Base-by-base conservation (phyloP, 2,329 filamentous ascomycete species). In the Calonectria honghensis region DNA sequence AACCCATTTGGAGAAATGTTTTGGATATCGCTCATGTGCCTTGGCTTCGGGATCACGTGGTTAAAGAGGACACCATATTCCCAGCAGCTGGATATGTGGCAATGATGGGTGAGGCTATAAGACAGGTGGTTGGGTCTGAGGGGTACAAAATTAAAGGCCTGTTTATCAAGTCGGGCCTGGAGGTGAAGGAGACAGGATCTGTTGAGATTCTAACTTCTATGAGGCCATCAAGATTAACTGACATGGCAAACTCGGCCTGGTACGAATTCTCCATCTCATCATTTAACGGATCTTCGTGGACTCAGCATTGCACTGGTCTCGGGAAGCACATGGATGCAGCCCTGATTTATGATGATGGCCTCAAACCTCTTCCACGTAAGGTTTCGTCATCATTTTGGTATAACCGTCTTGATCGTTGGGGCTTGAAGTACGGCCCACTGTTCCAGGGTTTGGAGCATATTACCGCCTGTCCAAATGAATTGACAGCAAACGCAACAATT, bases 31-130 rank as follows among this genome's bases (percentile, higher is more conserved):
- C 75, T 2, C 35, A 79, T 50, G 72, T 45, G 2, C 82, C 89
- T 18, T 89, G 89, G 68, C 81, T 87, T 1, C 80, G 86, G 24
- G 86, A 88, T 71, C 88, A 89, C 80, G 73, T 79, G 14, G 85
- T 88, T 81, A 82, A 85, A 54, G 86, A 83, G 71, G 82, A 88
- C 51, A 83, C 85, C 50, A 82, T 88, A 72, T 87, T 86, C 61
- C 85, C 87, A 48, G 84, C 81, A 27, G 82, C 84, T 0, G 87
- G 85, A 13, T 82, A 83, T 31, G 77, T 84, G 0, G 82, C 83
- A 14, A 82, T 87, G 77, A 69, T 69, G 9, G 78, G 70, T 1
- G 81, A 82, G 52, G 81, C 76, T 3, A 32, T 79, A 11, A 59
- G 76, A 4, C 81, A 82, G 48, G n/a, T 77, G 5, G 14, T 14